phyloP scores from a whole-genome alignment of 352 stramenopile genomes.

The Phytopythium oedochilum region DNA sequence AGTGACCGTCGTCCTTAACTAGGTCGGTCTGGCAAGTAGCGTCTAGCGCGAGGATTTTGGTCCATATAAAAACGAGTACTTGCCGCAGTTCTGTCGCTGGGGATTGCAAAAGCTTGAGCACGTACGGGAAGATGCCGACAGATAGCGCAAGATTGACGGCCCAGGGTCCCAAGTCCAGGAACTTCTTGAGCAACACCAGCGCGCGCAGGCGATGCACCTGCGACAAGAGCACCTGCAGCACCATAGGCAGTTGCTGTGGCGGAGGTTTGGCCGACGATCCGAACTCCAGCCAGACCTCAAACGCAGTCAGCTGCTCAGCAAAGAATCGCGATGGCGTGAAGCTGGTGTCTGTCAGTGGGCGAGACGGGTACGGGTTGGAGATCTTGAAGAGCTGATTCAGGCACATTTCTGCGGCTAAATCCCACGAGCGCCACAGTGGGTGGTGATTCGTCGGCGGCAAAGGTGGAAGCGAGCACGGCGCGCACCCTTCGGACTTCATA shows the following conservation, averaged over 20 bases:
- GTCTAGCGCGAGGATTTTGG: slow-evolving; percentile 96
- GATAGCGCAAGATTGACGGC: slow-evolving; percentile 90
- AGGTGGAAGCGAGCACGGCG: slow-evolving; percentile 90
- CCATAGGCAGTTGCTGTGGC: slow-evolving; percentile 97
- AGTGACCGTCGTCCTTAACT: slow-evolving; percentile 94
- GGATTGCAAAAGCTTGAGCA: slow-evolving; percentile 97
- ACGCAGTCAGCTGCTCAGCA: slow-evolving; percentile 97
- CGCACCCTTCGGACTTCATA: slow-evolving; percentile 87
- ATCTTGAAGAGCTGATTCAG: slow-evolving; percentile 93
- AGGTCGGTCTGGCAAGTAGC: slow-evolving; percentile 95
- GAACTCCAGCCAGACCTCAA: slow-evolving; percentile 99
- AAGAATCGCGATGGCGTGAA: slow-evolving; percentile 96
- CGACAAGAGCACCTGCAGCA: slow-evolving; percentile 96
- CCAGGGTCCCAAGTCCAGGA: slow-evolving; percentile 94
- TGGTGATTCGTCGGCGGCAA: slow-evolving; percentile 96
- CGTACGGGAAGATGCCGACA: slow-evolving; percentile 98
- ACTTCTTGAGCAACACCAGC: slow-evolving; percentile 93
- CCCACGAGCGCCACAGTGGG: slow-evolving; percentile 97
- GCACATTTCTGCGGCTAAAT: slow-evolving; percentile 97
- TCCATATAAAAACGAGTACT: slow-evolving; percentile 91
- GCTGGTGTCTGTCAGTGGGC: slow-evolving; percentile 25
- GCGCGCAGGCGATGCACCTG: slow-evolving; percentile 96
- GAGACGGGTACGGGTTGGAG: slow-evolving; percentile 47
- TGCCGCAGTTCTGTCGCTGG: slow-evolving; percentile 94
- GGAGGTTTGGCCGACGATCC: slow-evolving; percentile 84